Conservation (phyloP, 306 rosid genomes). For the Glycine tomentella region DNA sequence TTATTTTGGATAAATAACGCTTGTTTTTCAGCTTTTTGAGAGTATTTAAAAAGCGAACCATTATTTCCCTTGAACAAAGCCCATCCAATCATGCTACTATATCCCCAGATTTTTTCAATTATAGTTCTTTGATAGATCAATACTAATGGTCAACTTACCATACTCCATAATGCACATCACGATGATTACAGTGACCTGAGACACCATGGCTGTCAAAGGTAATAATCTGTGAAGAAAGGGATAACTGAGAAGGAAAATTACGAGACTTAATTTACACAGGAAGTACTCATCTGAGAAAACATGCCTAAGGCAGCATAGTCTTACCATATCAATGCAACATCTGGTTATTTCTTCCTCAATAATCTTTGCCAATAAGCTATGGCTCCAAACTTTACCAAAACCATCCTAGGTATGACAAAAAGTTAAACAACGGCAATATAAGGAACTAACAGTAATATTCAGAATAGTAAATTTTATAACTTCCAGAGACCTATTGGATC, state of each 20-base stretch:
- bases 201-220: conserved; percentile 84
- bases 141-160: conserved; percentile 58
- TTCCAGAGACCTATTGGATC: conserved; percentile 50
- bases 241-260: conserved; percentile 28
- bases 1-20: neutral
- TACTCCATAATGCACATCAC: conserved; percentile 79
- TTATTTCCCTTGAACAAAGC: neutral
- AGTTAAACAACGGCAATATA: conserved; percentile 39
- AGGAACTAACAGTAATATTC: conserved; percentile 35
- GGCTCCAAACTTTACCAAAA: conserved; percentile 82
- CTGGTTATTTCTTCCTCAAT: conserved; percentile 61
- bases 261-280: conserved; percentile 5
- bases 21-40: neutral
- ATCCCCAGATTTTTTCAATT: conserved; percentile 20
- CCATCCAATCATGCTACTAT: conserved; percentile 1
- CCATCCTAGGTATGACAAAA: conserved; percentile 73
- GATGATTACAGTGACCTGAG: conserved; percentile 93
- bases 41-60: neutral
- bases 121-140: conserved; percentile 27
- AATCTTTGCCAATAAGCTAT: conserved; percentile 64
- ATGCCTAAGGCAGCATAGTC: conserved; percentile 44
- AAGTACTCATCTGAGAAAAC: conserved; percentile 14
- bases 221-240: conserved; percentile 65
- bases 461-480: conserved; percentile 14
- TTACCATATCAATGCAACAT: conserved; percentile 70